phyloP scores from a whole-genome alignment of 768 basidiomycete species.

The Trametes cinnabarina region DNA sequence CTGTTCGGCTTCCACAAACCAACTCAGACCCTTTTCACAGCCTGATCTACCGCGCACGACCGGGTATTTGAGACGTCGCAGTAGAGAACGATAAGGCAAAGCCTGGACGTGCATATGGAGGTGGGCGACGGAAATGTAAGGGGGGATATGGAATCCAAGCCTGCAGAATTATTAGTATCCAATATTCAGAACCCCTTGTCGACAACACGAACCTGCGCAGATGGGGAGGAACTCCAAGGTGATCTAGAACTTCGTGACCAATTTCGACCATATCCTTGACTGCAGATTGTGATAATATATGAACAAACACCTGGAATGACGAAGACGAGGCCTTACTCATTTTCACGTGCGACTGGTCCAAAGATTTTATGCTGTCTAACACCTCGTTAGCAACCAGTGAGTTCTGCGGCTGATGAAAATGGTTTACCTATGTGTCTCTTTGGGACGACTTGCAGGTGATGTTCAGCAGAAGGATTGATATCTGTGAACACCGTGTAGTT shows the following conservation, averaged over 20 bases:
- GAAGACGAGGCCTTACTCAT: conserved; percentile 43
- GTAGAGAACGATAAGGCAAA: conserved; percentile 54
- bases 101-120: conserved; percentile 74
- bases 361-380: conserved; percentile 53
- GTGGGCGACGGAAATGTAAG: conserved; percentile 70
- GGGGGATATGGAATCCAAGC: conserved; percentile 81
- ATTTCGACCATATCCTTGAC: conserved; percentile 48
- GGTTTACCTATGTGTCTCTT: conserved; percentile 35
- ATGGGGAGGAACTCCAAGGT: conserved; percentile 38
- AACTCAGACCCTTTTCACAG: conserved; percentile 63
- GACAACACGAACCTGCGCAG: conserved; percentile 45
- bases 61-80: conserved; percentile 48
- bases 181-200: background rate
- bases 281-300: no score
- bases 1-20: conserved; percentile 69
- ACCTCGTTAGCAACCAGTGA: background rate
- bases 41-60: conserved; percentile 32
- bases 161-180: conserved; percentile 34
- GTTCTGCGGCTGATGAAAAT: background rate
- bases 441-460: conserved; percentile 39
- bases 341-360: conserved; percentile 43
- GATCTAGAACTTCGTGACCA: conserved; percentile 53
- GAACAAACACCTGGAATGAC: no score
- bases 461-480: conserved; percentile 32
- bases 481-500: conserved; percentile 35